A percentile compares a stretch with the other conserved stretches of the same genome.
Evolutionary conservation across 108 stramenopile species (phyloP).

Genomic region (Cyclotella choctawhatcheeana): DNA sequence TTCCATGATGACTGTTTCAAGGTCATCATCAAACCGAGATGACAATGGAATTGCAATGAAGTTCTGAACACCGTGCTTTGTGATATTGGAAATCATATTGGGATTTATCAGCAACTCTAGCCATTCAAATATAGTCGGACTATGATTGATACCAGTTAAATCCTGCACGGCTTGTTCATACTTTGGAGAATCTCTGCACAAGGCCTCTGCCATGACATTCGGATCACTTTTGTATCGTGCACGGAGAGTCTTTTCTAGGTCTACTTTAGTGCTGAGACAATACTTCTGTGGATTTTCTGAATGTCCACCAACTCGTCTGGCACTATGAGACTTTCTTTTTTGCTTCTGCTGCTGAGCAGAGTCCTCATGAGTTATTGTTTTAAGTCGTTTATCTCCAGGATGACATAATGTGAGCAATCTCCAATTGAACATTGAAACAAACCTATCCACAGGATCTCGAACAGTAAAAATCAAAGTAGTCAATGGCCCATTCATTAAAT

Average conservation of each 20-base stretch:
- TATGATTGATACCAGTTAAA: constrained; percentile 7
- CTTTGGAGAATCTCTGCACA: constrained; percentile 11
- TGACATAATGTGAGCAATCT: constrained; percentile 9
- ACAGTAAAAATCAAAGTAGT: constrained; percentile 48
- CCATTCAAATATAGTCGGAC: constrained; percentile 18
- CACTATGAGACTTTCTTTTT: not conserved
- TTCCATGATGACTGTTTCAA: not conserved
- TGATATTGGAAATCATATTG: not conserved
- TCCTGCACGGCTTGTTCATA: not conserved
- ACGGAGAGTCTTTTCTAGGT: constrained; percentile 17
- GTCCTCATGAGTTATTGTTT: not conserved
- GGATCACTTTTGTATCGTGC: constrained; percentile 19
- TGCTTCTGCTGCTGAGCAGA: not conserved
- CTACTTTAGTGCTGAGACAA: constrained; percentile 1
- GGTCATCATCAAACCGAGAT: not conserved
- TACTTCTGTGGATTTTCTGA: not conserved
- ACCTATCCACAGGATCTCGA: constrained; percentile 66
- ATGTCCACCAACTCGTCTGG: constrained; percentile 6
- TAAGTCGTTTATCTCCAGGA: constrained; percentile 26
- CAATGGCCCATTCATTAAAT: constrained; percentile 9
- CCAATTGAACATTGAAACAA: constrained; percentile 56
- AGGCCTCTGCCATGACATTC: constrained; percentile 22
- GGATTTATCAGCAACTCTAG: constrained; percentile 25
- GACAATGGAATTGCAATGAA: constrained; percentile 26
- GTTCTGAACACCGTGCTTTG: not conserved